Base-by-base conservation (phyloP, 225 moss, liverwort and hornwort species). In the Pleurozium schreberi region DNA sequence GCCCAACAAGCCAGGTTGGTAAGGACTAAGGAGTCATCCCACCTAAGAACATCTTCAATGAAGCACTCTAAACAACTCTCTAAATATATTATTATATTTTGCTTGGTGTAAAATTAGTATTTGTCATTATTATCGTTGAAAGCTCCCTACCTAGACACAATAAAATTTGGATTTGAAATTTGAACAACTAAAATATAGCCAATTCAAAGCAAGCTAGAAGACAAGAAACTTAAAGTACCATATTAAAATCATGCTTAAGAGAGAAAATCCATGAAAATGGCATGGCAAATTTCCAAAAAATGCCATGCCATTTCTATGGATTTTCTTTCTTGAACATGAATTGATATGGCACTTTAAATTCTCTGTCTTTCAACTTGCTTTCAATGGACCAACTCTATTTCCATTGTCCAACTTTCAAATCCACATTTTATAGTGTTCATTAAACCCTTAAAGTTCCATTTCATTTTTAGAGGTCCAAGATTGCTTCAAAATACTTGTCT, bases 171-270 rank as follows among this genome's bases (percentile, higher is more conserved):
- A n/a, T 26, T 43, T 16, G 9, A 10, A 15, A 26, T 9, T 71
- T 71, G 43, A 3, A 9, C 8, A 70, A 42, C 1, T 1, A 2
- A 26, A 43, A 27, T 5, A 42, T 0, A 27, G 1, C 1, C 6
- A 4, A 42, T 71, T 27, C 9, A 43, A 27, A 69, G 26, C 26
- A 42, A 70, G 23, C 31, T 31, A 63, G 8, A 64, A 64, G 17
- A 64, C 8, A 64, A 20, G 1, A 64, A 33, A 8, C n/a, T 64
- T 33, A 18, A 33, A 17, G 64, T 33, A 33, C 17, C 8, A 15
- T 16, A 4, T 7, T 8, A 64, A n/a, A 64, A 64, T 70, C 9
- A 42, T 26, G 5, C 42, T 42, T 42, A 3, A 40, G 25, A 40
- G 30, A 40, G 4, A 69, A 69, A 69, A 40, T 69, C 3, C 14